Conservation (phyloP, 1,284 basidiomycete genomes). For the Sutorius eximius region DNA sequence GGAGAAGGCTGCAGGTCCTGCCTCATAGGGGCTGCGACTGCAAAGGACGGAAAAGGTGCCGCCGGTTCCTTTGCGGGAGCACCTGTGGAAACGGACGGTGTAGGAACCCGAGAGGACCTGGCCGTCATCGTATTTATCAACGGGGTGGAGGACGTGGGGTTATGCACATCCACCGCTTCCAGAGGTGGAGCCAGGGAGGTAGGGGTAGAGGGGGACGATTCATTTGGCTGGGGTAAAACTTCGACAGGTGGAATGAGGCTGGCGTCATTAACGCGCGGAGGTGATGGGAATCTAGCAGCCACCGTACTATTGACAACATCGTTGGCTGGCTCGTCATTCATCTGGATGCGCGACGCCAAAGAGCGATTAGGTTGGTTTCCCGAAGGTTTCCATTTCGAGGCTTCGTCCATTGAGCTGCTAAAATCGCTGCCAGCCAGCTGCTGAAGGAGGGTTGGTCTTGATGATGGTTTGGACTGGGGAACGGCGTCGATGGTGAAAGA, state of each 20-base stretch:
- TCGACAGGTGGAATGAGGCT: slow-evolving; percentile 35
- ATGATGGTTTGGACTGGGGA: slow-evolving; percentile 12
- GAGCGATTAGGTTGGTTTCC: slow-evolving; percentile 14
- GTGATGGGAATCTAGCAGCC: not conserved
- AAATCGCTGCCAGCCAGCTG: slow-evolving; percentile 16
- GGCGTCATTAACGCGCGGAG: slow-evolving; percentile 1
- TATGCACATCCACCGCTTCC: not conserved
- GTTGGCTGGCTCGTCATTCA: slow-evolving; percentile 7
- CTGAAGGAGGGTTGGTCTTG: slow-evolving; percentile 26
- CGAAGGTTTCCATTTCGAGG: not conserved
- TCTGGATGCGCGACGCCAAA: slow-evolving; percentile 32
- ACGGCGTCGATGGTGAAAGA: not conserved
- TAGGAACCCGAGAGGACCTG: not conserved
- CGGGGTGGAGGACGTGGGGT: not conserved
- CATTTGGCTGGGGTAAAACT: slow-evolving; percentile 17
- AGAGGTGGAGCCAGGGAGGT: slow-evolving; percentile 5
- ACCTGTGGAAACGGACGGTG: not conserved
- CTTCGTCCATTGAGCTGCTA: not conserved
- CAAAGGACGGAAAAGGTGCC: not conserved
- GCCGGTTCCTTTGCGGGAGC: not conserved
- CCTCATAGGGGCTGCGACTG: not conserved
- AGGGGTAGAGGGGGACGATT: slow-evolving; percentile 19
- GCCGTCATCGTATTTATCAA: not conserved
- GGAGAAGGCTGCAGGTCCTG: slow-evolving; percentile 1
- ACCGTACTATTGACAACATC: not conserved